Evolutionary conservation across 208 protist genomes (phyloP), one percentile per base, ranked within the genome.

Genomic region (Naegleria gruberi): DNA sequence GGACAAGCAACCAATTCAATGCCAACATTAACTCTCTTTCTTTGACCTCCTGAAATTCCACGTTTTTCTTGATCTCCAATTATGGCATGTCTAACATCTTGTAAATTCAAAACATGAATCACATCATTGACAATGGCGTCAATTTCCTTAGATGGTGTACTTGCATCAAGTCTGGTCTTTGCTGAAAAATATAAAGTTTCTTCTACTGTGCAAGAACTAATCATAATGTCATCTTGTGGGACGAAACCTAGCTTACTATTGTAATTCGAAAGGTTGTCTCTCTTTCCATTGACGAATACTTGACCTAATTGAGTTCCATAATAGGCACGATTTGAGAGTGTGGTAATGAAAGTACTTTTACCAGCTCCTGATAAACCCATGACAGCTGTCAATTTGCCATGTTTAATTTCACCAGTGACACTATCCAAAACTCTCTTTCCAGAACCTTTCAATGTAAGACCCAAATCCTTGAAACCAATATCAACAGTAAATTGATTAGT

Each of bases 1-100:
- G 94, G 93, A 85, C 92, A 55, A 43, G 89, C 34, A 5, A 95
- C 85, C 1, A 95, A 65, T 42, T 94, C 93, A 10, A 95, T 90
- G 0, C 92, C 94, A 73, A 95, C 91, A 51, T 73, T 90, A 17
- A 74, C 85, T 37, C 89, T 41, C 43, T 91, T 91, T 30, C 89
- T 4, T 87, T 91, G 47, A 44, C 89, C 89, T 26, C 89, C 89
- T 8, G 30, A 46, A 34, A 90, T 47, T 30, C 89, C 89, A 45
- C 82, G 43, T 40, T 46, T 46, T 40, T 86, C 34, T 46, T 86
- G 30, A 46, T 86, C 42, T 30, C 82, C 82, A 46, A 86, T 86
- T 1, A 82, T 15, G 4, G 90, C 55, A 46, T 87, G 40, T 47
- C 41, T 26, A 2, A 65, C 30, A 51, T 88, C 45, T 34, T 65